phyloP scores from a whole-genome alignment of 2,329 filamentous ascomycete species.

The Fusarium setosum region DNA sequence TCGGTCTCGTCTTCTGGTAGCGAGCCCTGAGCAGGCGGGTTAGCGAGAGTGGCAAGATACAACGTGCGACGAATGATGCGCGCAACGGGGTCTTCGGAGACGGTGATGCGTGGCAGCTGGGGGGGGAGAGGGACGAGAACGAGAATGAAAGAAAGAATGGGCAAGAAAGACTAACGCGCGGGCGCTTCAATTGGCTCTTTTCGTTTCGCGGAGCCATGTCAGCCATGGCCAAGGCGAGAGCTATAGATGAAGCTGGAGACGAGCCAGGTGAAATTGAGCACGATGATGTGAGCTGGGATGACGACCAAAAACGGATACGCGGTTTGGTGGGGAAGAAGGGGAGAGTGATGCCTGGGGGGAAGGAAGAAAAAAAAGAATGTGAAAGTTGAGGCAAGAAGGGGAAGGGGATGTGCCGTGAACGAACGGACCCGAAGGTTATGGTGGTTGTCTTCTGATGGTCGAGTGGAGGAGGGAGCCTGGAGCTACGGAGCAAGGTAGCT shows the following conservation, averaged over 20 bases:
- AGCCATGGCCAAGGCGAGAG: slow-evolving; percentile 35
- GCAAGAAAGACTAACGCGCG: slow-evolving; percentile 68
- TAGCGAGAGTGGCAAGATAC: slow-evolving; percentile 29
- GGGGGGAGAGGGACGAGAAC: slow-evolving; percentile 1
- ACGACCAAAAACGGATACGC: slow-evolving; percentile 3
- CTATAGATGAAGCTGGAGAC: slow-evolving; percentile 31
- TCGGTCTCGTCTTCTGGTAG: slow-evolving; percentile 73
- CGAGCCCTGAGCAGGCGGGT: slow-evolving; percentile 65
- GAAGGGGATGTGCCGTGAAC: slow-evolving; percentile 39
- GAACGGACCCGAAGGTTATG: slow-evolving; percentile 34
- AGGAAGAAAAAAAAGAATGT: slow-evolving; percentile 18
- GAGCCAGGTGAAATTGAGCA: slow-evolving; percentile 25
- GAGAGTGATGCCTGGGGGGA: slow-evolving; percentile 38
- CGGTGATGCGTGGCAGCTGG: slow-evolving; percentile 7
- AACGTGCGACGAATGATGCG: slow-evolving; percentile 16
- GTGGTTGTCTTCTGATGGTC: slow-evolving; percentile 42
- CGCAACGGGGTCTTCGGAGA: slow-evolving; percentile 9
- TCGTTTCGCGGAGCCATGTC: slow-evolving; percentile 72
- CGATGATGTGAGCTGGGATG: slow-evolving; percentile 16
- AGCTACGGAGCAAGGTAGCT: slow-evolving; percentile 33
- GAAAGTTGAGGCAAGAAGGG: slow-evolving; percentile 26
- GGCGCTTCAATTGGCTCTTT: slow-evolving; percentile 88
- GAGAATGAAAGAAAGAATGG: slow-evolving; percentile 5
- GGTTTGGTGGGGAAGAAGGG: slow-evolving; percentile 17
- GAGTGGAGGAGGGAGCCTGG: slow-evolving; percentile 33